A percentile compares a stretch with the other conserved stretches of the same genome.
Conservation (phyloP, 768 basidiomycete genomes). For the Dendrothele bispora region DNA sequence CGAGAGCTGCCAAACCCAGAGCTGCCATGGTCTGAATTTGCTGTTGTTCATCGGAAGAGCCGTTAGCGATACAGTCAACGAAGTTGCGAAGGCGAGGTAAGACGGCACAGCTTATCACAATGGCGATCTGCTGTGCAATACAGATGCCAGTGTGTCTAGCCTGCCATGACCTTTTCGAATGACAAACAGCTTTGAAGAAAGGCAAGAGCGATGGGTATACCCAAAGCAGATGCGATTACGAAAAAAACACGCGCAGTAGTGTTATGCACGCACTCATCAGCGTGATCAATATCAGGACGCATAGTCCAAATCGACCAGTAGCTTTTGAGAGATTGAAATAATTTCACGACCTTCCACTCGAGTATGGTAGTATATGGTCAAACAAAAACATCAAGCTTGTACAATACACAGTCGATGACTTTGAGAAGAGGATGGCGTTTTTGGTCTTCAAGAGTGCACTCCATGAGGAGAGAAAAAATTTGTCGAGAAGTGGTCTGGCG, state of each 20-base stretch:
- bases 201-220: too few species aligned
- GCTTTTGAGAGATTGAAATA: constrained; percentile 78
- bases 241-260: constrained; percentile 80
- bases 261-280: too few species aligned
- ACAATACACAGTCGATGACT: too few species aligned
- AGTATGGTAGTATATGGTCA: constrained; percentile 71
- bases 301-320: constrained; percentile 84
- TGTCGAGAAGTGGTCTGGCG: constrained; percentile 78
- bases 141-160: constrained; percentile 81
- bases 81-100: constrained; percentile 73
- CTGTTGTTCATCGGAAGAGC: constrained; percentile 76
- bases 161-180: constrained; percentile 82
- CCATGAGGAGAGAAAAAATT: constrained; percentile 80
- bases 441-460: constrained; percentile 74
- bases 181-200: too few species aligned
- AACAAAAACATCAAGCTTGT: constrained; percentile 80
- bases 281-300: constrained; percentile 82
- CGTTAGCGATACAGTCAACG: constrained; percentile 74
- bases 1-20: constrained; percentile 69
- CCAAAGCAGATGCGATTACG: constrained; percentile 77
- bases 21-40: constrained; percentile 83
- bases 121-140: too few species aligned
- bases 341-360: constrained; percentile 80
- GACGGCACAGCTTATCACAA: constrained; percentile 86
- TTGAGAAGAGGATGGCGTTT: constrained; percentile 77